A percentile compares a stretch with the other conserved stretches of the same genome.
These are phyloP conservation scores for Podospora anserina DNA, from an alignment of 495 filamentous ascomycete genomes.

Conservation along the genomic window DNA sequence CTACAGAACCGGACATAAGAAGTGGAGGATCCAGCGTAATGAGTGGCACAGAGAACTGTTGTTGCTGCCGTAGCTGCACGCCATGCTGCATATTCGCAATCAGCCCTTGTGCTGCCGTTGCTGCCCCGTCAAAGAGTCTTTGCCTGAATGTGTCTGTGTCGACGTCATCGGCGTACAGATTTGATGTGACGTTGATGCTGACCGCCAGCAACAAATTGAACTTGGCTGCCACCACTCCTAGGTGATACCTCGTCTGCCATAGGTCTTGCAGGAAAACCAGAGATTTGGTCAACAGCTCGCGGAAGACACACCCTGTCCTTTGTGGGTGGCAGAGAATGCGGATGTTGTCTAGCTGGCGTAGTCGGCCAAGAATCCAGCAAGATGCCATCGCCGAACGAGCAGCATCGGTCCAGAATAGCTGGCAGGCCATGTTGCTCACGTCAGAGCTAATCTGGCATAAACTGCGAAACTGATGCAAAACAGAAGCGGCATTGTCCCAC, in stretches of 20 bases:
- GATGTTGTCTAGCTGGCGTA: conserved; percentile 9
- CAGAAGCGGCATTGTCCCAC: conserved; percentile 20
- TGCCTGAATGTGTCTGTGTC: not conserved
- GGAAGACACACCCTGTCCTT: conserved; percentile 16
- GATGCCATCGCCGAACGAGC: conserved; percentile 16
- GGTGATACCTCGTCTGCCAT: conserved; percentile 17
- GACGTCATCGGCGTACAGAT: conserved; percentile 12
- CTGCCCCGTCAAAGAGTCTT: conserved; percentile 12
- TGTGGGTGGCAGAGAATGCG: conserved; percentile 15
- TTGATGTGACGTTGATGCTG: conserved; percentile 9
- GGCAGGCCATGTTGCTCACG: conserved; percentile 11
- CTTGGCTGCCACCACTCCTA: conserved; percentile 20
- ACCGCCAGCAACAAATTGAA: conserved; percentile 13
- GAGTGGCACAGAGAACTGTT: not conserved
- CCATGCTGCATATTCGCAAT: conserved; percentile 14
- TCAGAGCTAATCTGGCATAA: conserved; percentile 10
- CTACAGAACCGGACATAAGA: not conserved
- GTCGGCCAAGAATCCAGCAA: conserved; percentile 15
- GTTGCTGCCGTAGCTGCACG: conserved; percentile 12
- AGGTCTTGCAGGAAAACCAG: conserved; percentile 6
- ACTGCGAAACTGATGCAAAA: conserved; percentile 24
- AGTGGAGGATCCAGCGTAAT: not conserved
- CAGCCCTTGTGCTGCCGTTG: conserved; percentile 9
- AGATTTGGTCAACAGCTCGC: conserved; percentile 12
- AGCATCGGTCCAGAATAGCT: conserved; percentile 24